A percentile compares a stretch with the other conserved stretches of the same genome.
phyloP scores from a whole-genome alignment of 202 grass and related monocot species.

The Musa balbisiana region DNA sequence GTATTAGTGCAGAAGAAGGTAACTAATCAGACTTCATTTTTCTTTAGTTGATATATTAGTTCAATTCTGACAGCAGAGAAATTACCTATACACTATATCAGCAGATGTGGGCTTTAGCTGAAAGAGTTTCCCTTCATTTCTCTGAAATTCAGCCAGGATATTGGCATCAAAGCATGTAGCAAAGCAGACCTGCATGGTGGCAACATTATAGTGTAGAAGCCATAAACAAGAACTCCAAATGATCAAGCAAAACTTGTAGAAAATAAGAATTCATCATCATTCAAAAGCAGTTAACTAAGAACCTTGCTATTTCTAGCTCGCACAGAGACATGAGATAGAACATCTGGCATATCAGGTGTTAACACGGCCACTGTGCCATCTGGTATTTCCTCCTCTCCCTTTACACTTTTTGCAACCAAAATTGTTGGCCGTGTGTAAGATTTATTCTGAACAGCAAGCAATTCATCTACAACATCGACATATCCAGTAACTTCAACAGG shows the following conservation, averaged over 20 bases:
- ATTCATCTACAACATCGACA: constrained; percentile 61
- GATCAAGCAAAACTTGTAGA: neutral
- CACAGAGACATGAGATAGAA: constrained; percentile 94
- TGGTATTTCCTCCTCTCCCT: constrained; percentile 96
- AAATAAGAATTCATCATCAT: constrained; percentile 11
- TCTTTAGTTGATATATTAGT: neutral
- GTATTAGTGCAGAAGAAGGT: neutral
- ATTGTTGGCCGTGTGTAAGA: constrained; percentile 74
- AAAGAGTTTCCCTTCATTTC: constrained; percentile 64
- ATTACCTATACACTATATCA: constrained; percentile 82
- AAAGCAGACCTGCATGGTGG: constrained; percentile 63
- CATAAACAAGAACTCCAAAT: constrained; percentile 15
- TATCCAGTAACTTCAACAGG: constrained; percentile 90
- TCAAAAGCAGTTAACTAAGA: constrained; percentile 17
- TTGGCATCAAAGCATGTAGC: constrained; percentile 77
- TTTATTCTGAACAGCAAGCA: constrained; percentile 81
- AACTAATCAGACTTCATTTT: neutral
- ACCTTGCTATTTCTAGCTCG: constrained; percentile 99
- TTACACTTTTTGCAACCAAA: constrained; percentile 86
- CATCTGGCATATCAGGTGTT: constrained; percentile 98
- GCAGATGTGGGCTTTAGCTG: constrained; percentile 63
- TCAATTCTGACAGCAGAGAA: neutral
- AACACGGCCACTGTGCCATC: constrained; percentile 84
- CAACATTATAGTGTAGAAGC: neutral
- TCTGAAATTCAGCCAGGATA: constrained; percentile 59